Base-by-base conservation (phyloP, 2,329 filamentous ascomycete genomes). In the Trichophyton verrucosum region DNA sequence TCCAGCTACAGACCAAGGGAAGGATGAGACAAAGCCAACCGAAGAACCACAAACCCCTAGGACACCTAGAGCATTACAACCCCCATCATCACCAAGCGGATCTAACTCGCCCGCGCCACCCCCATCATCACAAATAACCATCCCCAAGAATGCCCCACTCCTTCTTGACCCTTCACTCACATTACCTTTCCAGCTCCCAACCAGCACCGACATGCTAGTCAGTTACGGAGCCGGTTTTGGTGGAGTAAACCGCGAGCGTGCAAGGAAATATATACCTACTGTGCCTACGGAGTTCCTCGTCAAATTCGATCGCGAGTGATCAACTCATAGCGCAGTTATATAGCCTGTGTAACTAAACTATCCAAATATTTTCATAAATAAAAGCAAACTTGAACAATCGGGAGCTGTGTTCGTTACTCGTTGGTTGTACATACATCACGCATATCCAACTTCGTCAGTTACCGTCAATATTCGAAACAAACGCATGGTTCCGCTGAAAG, bases 161-260 rank as follows among this genome's bases (percentile, higher is more conserved):
- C 83, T 96, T 49, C 76, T 97, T 59, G 91, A 97, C 69, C 90
- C 92, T 2, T 88, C 91, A 1, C 79, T 96, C 62, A 95, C 96
- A 82, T 81, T 99, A 27, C 94, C 94, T 0, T 99, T 99, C 72
- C 87, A 88, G n/a, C 79, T 99, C 30, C 94, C 94, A 1, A 96
- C 92, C 1, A 94, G 90, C 61, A 97, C 91, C 27, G 94, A 99
- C 73, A 99, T 99, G 94, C 81, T 97, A 56, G 84, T 99, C 56
- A 92, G 86, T 66, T 99, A 95, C 69, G 94, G 94, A 0, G 91
- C 94, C 11, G 94, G 94, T 0, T 94, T 97, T 69, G 94, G 94
- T 3, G 94, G 94, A 0, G 78, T 94, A 55, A 96, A 99, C 75
- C 82, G 88, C 64, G 94, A 97, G 74, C 82, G 91, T 61, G 94